phyloP scores from a whole-genome alignment of 441 rosid genomes.

The Populus hybrid region DNA sequence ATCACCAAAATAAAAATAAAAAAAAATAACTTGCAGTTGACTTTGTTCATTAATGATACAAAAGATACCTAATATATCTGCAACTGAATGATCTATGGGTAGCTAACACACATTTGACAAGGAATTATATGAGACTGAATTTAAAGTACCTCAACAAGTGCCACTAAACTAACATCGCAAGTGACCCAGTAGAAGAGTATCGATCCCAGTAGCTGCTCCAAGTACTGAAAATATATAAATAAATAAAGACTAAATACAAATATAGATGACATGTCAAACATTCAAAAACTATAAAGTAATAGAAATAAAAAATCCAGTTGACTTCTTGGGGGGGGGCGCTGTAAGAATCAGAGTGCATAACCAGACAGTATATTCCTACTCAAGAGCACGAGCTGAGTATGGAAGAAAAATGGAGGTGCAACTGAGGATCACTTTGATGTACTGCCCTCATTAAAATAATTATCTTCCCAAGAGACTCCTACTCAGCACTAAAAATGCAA shows the following conservation, averaged over 20 bases:
- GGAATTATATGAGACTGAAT: conserved; percentile 5
- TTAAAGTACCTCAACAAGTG: conserved; percentile 80
- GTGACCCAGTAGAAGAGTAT: conserved; percentile 89
- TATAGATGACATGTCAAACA: background rate
- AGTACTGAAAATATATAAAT: conserved; percentile 54
- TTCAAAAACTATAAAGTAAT: background rate
- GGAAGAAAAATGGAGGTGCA: background rate
- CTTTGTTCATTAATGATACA: background rate
- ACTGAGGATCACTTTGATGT: background rate
- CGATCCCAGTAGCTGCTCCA: conserved; percentile 85
- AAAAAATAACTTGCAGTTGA: background rate
- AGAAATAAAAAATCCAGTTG: conserved; percentile 1
- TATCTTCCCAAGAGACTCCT: background rate
- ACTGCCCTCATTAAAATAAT: background rate
- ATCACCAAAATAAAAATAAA: too few relatives aligned
- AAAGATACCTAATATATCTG: background rate
- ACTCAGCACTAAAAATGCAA: conserved; percentile 1
- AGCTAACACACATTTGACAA: conserved; percentile 1
- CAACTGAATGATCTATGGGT: background rate
- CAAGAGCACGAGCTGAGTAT: background rate
- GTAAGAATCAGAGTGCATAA: background rate
- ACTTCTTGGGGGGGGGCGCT: background rate
- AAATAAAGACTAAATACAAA: background rate
- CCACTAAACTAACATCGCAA: conserved; percentile 84
- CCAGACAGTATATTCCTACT: too few relatives aligned